Evolutionary conservation across 75 land plant species (phyloP).

Genomic region (Pinus albicaulis): DNA sequence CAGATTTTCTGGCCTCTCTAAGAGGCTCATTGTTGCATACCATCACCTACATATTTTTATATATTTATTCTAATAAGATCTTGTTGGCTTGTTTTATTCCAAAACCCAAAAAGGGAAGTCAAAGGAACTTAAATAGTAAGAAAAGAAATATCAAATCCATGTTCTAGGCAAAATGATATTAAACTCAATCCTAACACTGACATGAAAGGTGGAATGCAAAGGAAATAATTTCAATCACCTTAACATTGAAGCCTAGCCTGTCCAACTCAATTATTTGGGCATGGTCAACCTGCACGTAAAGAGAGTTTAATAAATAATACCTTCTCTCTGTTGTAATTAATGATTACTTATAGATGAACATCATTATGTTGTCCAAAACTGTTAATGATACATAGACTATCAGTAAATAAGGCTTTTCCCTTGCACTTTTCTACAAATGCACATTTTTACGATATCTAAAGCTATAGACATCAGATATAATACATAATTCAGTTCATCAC

Average conservation of each 20-base stretch:
- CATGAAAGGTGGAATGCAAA: neutral
- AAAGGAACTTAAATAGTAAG: too few relatives aligned
- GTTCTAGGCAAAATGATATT: neutral
- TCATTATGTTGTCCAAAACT: neutral
- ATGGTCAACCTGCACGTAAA: slow-evolving; percentile 68
- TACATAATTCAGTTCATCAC: neutral
- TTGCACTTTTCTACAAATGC: neutral
- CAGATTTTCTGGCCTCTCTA: too few relatives aligned
- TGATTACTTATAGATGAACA: slow-evolving; percentile 2
- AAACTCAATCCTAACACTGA: neutral
- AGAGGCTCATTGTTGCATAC: too few relatives aligned
- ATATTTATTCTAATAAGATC: too few relatives aligned
- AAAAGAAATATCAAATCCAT: too few relatives aligned
- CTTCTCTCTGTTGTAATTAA: neutral
- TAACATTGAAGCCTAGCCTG: slow-evolving; percentile 92
- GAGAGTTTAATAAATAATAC: neutral
- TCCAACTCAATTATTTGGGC: slow-evolving; percentile 90
- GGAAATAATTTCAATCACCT: slow-evolving; percentile 34
- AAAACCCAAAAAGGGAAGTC: too few relatives aligned
- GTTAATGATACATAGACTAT: neutral
- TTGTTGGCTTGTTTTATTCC: too few relatives aligned
- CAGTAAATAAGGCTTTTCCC: neutral
- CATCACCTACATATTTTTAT: too few relatives aligned
- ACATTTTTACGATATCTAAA: neutral
- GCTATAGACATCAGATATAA: neutral